Evolutionary conservation across 2,329 filamentous ascomycete species (phyloP).

Genomic region (Microsporum ferrugineum): DNA sequence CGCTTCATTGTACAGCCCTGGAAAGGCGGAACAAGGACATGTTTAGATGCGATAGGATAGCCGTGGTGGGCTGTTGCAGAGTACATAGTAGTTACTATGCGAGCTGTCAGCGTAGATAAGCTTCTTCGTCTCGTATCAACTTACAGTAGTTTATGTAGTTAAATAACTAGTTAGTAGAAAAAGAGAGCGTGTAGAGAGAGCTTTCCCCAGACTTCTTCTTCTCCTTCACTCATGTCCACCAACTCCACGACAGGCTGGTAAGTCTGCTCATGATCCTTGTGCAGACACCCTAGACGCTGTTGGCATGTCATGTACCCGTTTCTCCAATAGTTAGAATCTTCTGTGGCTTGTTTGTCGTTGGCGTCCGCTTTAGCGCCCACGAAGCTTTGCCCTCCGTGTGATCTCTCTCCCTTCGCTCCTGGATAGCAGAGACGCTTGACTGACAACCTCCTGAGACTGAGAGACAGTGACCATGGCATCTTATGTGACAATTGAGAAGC

Average conservation of each 20-base stretch:
- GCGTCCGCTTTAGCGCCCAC: background rate
- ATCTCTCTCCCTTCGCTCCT: background rate
- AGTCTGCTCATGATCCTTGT: background rate
- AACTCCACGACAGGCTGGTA: background rate
- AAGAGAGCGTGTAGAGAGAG: background rate
- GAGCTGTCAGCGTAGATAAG: background rate
- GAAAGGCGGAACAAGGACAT: no score
- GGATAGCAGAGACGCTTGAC: background rate
- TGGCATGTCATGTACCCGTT: background rate
- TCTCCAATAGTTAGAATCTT: background rate
- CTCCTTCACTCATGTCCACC: background rate
- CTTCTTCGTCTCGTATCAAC: background rate
- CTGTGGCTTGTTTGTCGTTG: background rate
- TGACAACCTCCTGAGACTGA: background rate
- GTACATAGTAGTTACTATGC: no score
- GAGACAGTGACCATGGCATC: conserved; percentile 18
- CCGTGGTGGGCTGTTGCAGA: no score
- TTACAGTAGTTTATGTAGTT: background rate
- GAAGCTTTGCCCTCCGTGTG: background rate
- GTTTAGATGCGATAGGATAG: no score
- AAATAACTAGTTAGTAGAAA: background rate
- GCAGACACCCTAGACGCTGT: background rate
- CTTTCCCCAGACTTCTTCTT: background rate
- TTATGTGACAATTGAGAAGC: conserved; percentile 48
- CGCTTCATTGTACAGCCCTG: no score